Evolutionary conservation across 495 filamentous ascomycete species (phyloP).

Genomic region (Penicillium egyptiacum): DNA sequence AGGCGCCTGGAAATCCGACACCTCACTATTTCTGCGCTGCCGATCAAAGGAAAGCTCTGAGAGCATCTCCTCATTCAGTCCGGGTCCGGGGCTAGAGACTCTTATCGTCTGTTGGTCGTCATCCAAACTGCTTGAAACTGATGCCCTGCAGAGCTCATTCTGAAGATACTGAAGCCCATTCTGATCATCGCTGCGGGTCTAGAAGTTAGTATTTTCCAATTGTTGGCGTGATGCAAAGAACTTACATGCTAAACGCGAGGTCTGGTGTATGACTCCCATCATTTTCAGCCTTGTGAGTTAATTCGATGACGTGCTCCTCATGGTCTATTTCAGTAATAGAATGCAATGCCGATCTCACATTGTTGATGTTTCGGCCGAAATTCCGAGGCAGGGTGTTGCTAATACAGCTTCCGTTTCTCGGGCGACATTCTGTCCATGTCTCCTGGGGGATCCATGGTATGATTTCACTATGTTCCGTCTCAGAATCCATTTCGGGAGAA

Average conservation of each 20-base stretch:
- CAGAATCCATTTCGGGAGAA: not conserved
- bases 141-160: no score
- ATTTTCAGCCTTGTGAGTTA: not conserved
- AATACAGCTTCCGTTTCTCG: not conserved
- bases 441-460: not conserved
- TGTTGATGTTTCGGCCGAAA: conserved; percentile 1
- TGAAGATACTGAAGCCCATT: not conserved
- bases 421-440: not conserved
- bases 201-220: not conserved
- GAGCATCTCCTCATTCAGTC: not conserved
- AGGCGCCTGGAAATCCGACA: not conserved
- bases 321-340: not conserved
- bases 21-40: not conserved
- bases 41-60: not conserved
- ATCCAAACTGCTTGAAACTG: not conserved
- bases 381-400: conserved; percentile 8
- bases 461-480: not conserved
- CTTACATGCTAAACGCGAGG: not conserved
- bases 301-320: not conserved
- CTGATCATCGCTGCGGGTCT: not conserved
- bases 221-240: not conserved
- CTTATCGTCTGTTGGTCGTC: not conserved
- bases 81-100: not conserved
- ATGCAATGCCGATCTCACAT: not conserved
- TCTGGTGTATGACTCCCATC: not conserved